These are phyloP conservation scores for Fusarium camptoceras DNA, from an alignment of 2,329 filamentous ascomycete species.

Conservation along the genomic window DNA sequence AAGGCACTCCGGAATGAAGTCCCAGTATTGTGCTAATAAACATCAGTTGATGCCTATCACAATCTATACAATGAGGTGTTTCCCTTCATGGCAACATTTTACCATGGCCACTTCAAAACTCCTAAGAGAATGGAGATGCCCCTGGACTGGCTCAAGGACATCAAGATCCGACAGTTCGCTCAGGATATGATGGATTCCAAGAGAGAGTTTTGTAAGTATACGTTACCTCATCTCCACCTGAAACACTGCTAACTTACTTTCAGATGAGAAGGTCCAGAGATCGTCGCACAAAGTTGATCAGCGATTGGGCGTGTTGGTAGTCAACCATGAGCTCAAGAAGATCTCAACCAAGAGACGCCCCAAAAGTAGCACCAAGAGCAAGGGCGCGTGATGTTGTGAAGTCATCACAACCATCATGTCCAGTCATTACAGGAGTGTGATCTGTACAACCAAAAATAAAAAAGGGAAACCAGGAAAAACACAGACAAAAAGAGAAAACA, in stretches of 20 bases:
- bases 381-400: constrained; percentile 46
- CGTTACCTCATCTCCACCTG: neutral
- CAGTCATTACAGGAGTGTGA: constrained; percentile 35
- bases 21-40: constrained; percentile 20
- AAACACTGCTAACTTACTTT: constrained; percentile 31
- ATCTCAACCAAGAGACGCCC: constrained; percentile 50
- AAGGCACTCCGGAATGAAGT: constrained; percentile 14
- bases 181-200: constrained; percentile 52
- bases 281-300: constrained; percentile 50
- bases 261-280: constrained; percentile 50
- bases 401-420: constrained; percentile 17
- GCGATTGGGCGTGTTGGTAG: constrained; percentile 51
- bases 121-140: constrained; percentile 56
- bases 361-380: constrained; percentile 46
- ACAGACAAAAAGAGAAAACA: constrained; percentile 21
- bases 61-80: constrained; percentile 52
- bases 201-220: constrained; percentile 52
- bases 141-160: constrained; percentile 53
- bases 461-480: constrained; percentile 19
- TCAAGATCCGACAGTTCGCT: constrained; percentile 45
- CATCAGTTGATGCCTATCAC: constrained; percentile 40
- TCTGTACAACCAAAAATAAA: constrained; percentile 18
- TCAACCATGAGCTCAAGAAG: constrained; percentile 56
- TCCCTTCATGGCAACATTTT: constrained; percentile 55
- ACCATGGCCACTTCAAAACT: constrained; percentile 56